Conservation (phyloP, 192 early-diverging fungal genomes). For the Mortierella hygrophila region DNA sequence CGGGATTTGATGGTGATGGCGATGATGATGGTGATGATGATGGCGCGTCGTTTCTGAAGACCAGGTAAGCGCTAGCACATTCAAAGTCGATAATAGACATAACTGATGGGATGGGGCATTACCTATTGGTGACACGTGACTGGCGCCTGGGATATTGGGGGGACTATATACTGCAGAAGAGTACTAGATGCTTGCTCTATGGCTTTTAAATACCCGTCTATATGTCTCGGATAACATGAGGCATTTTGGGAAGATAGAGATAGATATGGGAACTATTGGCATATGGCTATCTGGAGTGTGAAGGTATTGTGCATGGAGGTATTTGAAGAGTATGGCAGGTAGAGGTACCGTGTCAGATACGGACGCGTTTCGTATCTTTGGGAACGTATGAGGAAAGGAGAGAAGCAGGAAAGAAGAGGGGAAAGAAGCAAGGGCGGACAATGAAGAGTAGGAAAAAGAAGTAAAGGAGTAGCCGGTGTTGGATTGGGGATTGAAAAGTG, state of each 20-base stretch:
- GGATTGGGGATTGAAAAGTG: not conserved
- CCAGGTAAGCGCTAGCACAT: not conserved
- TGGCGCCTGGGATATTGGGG: too few species aligned
- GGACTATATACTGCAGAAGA: not conserved
- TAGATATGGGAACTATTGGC: too few species aligned
- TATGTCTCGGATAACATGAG: not conserved
- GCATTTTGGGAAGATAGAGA: slow-evolving; percentile 2
- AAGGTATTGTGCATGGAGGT: too few species aligned
- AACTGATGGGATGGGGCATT: not conserved
- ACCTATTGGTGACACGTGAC: too few species aligned
- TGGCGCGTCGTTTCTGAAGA: not conserved
- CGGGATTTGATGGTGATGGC: not conserved
- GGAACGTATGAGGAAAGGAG: not conserved
- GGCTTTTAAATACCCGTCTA: not conserved
- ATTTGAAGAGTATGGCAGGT: too few species aligned
- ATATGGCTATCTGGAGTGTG: too few species aligned
- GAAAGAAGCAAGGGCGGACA: not conserved
- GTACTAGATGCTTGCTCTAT: not conserved
- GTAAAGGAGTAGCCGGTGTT: not conserved
- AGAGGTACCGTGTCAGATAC: not conserved
- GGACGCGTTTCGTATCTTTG: not conserved
- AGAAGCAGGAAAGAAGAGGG: not conserved
- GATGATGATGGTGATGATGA: not conserved
- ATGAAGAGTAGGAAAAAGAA: not conserved
- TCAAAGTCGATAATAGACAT: not conserved